Base-by-base conservation (phyloP, 768 basidiomycete genomes). In the Tephrocybe sp. region DNA sequence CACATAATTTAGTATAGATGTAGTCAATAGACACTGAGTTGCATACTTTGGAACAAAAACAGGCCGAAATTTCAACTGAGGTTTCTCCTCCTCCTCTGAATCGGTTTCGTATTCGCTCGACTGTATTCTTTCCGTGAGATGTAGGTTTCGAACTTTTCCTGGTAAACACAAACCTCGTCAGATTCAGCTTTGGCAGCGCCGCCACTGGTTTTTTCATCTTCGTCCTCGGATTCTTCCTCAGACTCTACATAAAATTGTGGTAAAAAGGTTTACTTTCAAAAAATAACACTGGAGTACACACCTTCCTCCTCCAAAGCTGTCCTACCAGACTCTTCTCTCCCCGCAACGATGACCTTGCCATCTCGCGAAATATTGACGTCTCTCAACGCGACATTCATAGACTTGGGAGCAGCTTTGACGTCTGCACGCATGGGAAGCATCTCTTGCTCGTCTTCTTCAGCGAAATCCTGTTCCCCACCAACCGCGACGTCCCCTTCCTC, bases 41-140 rank as follows among this genome's bases (percentile, higher is more conserved):
- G 69, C 87, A 52, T 64, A 95, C 95, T 98, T 98, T 48, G 90
- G 90, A 14, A 98, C 82, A 66, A 98, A 99, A 0, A 96, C 89
- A 2, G 97, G 97, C 55, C 95, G 77, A 68, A 96, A 93, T 56
- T 85, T 82, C 5, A 83, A 71, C 65, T 89, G 87, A 4, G 84
- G 80, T 39, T 81, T 74, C 64, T 86, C 84, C 51, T 89, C 90
- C 62, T 92, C 81, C 61, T 92, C 80, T 0, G 85, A 88, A 45
- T 84, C 84, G n/a, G 77, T 79, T 62, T 89, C 90, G 59, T 90
- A 83, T 72, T 95, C 92, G 67, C 90, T 92, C 33, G 90, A 90
- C 87, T 92, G 53, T 49, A 19, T 40, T n/a, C 52, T 40, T 22
- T 49, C 16, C 41, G 56, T 55, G 56, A 52, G 46, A 61, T 55